These are phyloP conservation scores for Coemansia asiatica DNA, from an alignment of 192 early-diverging fungal genomes.

Conservation along the genomic window DNA sequence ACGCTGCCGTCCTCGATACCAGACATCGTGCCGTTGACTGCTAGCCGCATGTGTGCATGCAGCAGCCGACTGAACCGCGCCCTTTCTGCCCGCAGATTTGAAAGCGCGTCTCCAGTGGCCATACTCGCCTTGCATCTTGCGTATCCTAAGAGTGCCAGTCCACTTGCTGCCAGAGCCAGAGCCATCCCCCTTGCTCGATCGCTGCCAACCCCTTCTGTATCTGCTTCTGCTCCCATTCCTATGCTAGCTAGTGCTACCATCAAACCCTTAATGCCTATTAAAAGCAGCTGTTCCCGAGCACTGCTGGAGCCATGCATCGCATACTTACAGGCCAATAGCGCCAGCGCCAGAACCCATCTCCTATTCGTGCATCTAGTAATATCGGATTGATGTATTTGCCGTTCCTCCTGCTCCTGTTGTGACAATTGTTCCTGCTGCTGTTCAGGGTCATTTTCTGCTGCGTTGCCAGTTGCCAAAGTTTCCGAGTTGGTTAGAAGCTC, in stretches of 20 bases:
- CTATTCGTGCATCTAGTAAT: neutral
- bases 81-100: conserved; percentile 28
- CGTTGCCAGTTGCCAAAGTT: neutral
- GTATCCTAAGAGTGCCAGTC: neutral
- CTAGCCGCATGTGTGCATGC: conserved; percentile 36
- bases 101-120: neutral
- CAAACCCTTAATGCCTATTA: neutral
- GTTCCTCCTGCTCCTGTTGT: neutral
- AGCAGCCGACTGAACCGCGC: conserved; percentile 27
- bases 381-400: neutral
- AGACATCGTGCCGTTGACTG: conserved; percentile 7
- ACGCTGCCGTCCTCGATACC: conserved; percentile 17
- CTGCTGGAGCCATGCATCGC: neutral
- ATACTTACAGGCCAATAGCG: neutral
- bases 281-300: neutral
- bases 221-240: neutral
- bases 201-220: neutral
- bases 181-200: neutral
- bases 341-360: neutral
- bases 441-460: neutral
- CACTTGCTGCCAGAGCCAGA: neutral
- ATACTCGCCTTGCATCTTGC: neutral
- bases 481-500: neutral
- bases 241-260: neutral
- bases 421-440: neutral